Evolutionary conservation across 2,329 filamentous ascomycete genomes (phyloP), one percentile per base, ranked within the genome.

Genomic region (Ilyonectria sp.): DNA sequence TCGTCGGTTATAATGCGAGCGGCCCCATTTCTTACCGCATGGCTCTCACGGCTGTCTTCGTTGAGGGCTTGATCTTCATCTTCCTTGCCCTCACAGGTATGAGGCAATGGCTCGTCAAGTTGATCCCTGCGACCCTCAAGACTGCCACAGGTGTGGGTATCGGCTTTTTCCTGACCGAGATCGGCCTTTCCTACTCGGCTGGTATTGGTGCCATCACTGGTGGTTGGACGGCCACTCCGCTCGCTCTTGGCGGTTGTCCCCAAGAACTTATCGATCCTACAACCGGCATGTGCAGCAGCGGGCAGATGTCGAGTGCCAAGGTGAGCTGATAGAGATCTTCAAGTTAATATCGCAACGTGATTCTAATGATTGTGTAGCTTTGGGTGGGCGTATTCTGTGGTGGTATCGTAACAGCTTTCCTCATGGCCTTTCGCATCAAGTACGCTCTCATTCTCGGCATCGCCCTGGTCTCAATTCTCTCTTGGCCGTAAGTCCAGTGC

Each of bases 361-460:
- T 35, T 6, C n/a, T 35, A 26, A 69, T 74, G 23, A 75, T 43
- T 2, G 15, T 19, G 17, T 44, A 91, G 89, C 84, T 97, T 86
- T 97, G 94, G 94, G 89, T 97, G 60, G 94, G 93, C 11, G 92
- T 97, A 70, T 91, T 94, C 77, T 90, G 91, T 60, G 93, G 94
- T 15, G 93, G 94, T 37, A 85, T 97, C 52, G 80, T 97, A 43
- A 95, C 94, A 0, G 90, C 92, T 6, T 88, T 95, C 71, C 89
- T 97, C 80, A 94, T 94, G 92, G 88, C 92, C 19, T 94, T 92
- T 78, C 89, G 91, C 44, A 85, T 94, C 81, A 94, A 93, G 77
- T 91, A 91, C 61, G 91, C 92, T 54, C 92, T 94, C 68, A 88
- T 94, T 60, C 88, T 92, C 26, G 92, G 92, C 2, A 94, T 94